Evolutionary conservation across 345 rosid species (phyloP).

Genomic region (Punica granatum): DNA sequence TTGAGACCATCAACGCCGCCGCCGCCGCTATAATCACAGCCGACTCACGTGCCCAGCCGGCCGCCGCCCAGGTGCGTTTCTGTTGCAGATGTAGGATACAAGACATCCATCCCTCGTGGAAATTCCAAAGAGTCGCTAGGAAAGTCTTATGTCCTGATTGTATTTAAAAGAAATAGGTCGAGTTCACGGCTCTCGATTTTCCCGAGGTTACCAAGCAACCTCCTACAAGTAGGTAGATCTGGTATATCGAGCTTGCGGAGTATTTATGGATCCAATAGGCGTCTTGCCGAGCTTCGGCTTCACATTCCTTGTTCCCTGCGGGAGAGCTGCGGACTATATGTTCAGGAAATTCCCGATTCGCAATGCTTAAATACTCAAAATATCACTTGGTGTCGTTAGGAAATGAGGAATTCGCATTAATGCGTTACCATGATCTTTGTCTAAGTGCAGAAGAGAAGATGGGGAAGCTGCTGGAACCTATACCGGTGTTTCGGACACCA

Average conservation of each 20-base stretch:
- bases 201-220: too few relatives aligned
- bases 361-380: neutral
- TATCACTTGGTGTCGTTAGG: neutral
- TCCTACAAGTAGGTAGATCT: too few relatives aligned
- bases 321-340: neutral
- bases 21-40: constrained; percentile 90
- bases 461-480: constrained; percentile 81
- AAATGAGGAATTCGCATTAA: neutral
- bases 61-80: constrained; percentile 43
- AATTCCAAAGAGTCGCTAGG: too few relatives aligned
- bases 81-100: neutral
- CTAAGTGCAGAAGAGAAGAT: constrained; percentile 58
- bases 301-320: neutral
- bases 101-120: too few relatives aligned
- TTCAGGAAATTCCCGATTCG: neutral
- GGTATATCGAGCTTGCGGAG: too few relatives aligned
- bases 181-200: too few relatives aligned
- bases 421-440: neutral
- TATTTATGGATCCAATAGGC: neutral
- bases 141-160: too few relatives aligned
- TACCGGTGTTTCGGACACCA: constrained; percentile 76
- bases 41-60: constrained; percentile 74
- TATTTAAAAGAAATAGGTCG: too few relatives aligned
- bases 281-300: neutral
- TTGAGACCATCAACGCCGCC: constrained; percentile 87